phyloP scores from a whole-genome alignment of 2,329 filamentous ascomycete genomes.

The Arachnomyces sp. region DNA sequence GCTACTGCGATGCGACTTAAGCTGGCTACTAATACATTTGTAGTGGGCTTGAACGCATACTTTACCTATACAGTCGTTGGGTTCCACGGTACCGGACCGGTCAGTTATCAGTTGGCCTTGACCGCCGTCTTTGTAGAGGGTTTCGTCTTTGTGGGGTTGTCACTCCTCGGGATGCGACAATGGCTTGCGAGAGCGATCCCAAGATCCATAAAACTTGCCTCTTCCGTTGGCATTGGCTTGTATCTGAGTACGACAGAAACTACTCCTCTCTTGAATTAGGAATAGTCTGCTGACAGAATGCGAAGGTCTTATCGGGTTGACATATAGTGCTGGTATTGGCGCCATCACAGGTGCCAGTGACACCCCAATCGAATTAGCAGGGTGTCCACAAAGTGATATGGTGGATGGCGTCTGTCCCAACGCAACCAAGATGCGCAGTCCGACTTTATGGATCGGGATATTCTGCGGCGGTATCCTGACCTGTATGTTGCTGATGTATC shows the following conservation, averaged over 20 bases:
- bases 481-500: constrained; percentile 73
- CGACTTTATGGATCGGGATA: constrained; percentile 80
- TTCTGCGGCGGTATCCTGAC: constrained; percentile 79
- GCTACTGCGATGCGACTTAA: not conserved
- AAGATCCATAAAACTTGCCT: constrained; percentile 77
- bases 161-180: constrained; percentile 72
- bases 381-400: constrained; percentile 51
- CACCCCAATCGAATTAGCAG: constrained; percentile 68
- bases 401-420: constrained; percentile 52
- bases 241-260: constrained; percentile 47
- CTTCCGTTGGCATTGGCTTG: constrained; percentile 75
- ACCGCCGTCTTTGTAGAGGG: constrained; percentile 87
- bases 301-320: constrained; percentile 52
- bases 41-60: constrained; percentile 79
- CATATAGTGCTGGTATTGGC: constrained; percentile 76
- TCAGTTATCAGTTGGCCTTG: constrained; percentile 68
- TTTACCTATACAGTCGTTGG: constrained; percentile 79
- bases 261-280: not conserved
- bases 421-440: constrained; percentile 69
- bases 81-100: constrained; percentile 62
- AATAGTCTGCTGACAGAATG: constrained; percentile 2
- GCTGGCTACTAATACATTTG: constrained; percentile 6
- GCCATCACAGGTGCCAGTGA: constrained; percentile 60
- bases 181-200: constrained; percentile 82
- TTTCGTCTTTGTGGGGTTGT: constrained; percentile 73